These are phyloP conservation scores for Acanthamoeba sp. DNA, from an alignment of 208 protist species.

Conservation along the genomic window DNA sequence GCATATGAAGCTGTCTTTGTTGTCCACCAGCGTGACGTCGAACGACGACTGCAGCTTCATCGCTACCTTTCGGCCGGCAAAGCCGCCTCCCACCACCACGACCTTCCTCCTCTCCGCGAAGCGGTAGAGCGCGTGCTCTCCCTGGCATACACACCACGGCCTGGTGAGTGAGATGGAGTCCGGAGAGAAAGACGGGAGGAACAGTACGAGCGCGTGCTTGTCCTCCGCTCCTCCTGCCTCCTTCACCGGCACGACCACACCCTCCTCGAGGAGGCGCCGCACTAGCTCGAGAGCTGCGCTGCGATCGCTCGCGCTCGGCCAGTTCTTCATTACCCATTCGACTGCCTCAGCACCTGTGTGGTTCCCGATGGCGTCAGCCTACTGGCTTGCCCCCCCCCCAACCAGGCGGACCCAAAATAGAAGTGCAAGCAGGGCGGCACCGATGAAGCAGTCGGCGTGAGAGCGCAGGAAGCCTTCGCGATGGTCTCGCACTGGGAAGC, in stretches of 20 bases:
- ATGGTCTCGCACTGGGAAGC: neutral
- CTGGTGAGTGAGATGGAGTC: neutral
- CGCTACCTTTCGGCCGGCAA: slow-evolving; percentile 77
- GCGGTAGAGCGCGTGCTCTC: neutral
- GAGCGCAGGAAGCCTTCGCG: neutral
- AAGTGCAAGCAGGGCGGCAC: neutral
- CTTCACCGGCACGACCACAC: neutral
- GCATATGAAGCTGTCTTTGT: slow-evolving; percentile 80
- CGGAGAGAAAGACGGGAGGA: neutral
- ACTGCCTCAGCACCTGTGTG: slow-evolving; percentile 9
- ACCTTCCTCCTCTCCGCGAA: slow-evolving; percentile 30
- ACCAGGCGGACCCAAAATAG: no score
- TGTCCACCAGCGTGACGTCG: slow-evolving; percentile 83
- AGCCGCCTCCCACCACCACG: slow-evolving; percentile 81
- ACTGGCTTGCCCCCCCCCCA: no score
- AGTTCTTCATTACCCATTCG: neutral
- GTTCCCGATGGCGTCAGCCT: no score
- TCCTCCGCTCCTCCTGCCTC: neutral
- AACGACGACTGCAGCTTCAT: slow-evolving; percentile 77
- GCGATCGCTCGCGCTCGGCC: neutral
- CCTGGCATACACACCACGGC: neutral
- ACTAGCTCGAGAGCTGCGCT: neutral
- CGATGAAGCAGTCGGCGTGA: neutral
- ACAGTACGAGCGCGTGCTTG: neutral
- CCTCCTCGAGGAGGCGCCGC: neutral